phyloP scores from a whole-genome alignment of 1,139 yeast species.

The Arxiozyma slooffiae region DNA sequence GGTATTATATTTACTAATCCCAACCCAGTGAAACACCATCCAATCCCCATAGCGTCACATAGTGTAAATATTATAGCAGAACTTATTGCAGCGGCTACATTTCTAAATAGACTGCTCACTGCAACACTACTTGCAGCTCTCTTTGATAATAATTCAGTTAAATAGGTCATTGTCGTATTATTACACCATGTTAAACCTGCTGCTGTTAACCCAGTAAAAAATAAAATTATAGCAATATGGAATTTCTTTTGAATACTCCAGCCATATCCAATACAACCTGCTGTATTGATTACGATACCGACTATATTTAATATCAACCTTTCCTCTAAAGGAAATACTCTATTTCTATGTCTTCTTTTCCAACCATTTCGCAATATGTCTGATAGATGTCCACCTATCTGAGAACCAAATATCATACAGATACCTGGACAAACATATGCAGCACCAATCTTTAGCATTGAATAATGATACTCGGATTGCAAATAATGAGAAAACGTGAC shows the following conservation, averaged over 20 bases:
- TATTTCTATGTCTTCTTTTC: conserved; percentile 22
- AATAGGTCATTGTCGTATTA: conserved; percentile 47
- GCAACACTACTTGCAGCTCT: conserved; percentile 52
- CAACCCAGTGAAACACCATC: conserved; percentile 52
- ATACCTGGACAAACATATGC: conserved; percentile 49
- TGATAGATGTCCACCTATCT: conserved; percentile 43
- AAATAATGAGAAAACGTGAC: conserved; percentile 42
- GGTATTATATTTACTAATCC: conserved; percentile 36
- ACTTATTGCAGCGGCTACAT: conserved; percentile 47
- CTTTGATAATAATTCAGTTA: conserved; percentile 44
- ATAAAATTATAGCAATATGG: conserved; percentile 38
- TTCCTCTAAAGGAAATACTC: conserved; percentile 36
- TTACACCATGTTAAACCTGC: conserved; percentile 54
- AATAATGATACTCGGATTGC: conserved; percentile 34
- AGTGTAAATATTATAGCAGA: conserved; percentile 40
- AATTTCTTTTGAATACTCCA: conserved; percentile 42
- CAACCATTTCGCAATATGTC: conserved; percentile 34
- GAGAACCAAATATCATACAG: conserved; percentile 42
- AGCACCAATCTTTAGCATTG: conserved; percentile 35
- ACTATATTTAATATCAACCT: conserved; percentile 39
- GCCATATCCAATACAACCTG: conserved; percentile 46
- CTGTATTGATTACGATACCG: conserved; percentile 39
- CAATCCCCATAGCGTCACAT: conserved; percentile 40
- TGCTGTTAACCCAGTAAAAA: conserved; percentile 40
- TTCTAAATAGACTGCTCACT: conserved; percentile 45